A percentile compares a stretch with the other conserved stretches of the same genome.
Conservation (phyloP, 169 alveolate species). For the Perkinsus olseni region DNA sequence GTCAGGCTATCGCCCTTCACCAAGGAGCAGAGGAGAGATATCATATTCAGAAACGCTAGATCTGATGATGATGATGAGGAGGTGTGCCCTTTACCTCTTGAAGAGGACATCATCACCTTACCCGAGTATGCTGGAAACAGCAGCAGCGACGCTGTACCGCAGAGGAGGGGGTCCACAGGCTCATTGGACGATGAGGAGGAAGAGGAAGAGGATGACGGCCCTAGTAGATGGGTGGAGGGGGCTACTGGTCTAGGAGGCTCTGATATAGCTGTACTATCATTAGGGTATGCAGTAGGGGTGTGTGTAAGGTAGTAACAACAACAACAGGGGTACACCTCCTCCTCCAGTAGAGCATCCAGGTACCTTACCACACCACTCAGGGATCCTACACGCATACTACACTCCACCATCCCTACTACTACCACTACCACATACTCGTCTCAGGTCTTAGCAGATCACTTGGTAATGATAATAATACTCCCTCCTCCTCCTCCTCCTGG, state of each 20-base stretch:
- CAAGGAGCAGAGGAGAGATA: neutral
- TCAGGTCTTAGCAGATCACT: too few species aligned
- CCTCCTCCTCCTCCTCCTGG: too few species aligned
- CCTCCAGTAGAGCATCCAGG: too few species aligned
- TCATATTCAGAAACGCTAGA: neutral
- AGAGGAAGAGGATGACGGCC: neutral
- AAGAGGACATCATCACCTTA: neutral
- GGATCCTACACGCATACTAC: neutral
- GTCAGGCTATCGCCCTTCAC: neutral
- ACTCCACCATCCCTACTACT: too few species aligned
- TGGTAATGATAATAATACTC: too few species aligned
- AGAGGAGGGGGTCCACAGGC: neutral
- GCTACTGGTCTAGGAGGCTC: neutral
- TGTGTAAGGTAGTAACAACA: neutral
- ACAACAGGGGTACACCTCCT: neutral
- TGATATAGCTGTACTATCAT: neutral
- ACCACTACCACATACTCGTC: too few species aligned
- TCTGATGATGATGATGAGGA: neutral
- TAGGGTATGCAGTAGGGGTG: neutral
- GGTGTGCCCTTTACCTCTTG: neutral
- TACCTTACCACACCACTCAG: neutral
- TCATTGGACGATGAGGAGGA: neutral
- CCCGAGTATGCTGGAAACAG: neutral
- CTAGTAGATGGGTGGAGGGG: neutral
- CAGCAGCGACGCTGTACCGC: neutral